Conservation (phyloP, 1,284 basidiomycete species). For the Leccinum fuscescens region DNA sequence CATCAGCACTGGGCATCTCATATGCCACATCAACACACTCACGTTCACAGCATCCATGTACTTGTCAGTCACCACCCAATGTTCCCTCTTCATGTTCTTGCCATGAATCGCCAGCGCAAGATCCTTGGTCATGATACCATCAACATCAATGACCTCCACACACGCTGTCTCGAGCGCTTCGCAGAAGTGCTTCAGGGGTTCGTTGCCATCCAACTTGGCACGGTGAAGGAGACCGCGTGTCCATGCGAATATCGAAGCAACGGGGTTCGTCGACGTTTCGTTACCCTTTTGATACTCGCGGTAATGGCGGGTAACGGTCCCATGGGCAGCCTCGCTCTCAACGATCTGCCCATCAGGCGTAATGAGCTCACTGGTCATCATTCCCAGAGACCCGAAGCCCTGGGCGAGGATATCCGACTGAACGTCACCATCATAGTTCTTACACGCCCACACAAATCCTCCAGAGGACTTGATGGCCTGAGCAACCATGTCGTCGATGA, state of each 20-base stretch:
- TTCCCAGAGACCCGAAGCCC: conserved; percentile 90
- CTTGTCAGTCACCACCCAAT: conserved; percentile 90
- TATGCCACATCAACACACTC: conserved; percentile 27
- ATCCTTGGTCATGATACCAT: conserved; percentile 96
- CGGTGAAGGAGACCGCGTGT: conserved; percentile 93
- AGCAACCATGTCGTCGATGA: conserved; percentile 94
- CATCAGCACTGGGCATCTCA: conserved; percentile 14
- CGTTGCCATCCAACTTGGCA: conserved; percentile 89
- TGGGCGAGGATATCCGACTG: conserved; percentile 92
- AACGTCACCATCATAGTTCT: conserved; percentile 97
- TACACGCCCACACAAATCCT: conserved; percentile 97
- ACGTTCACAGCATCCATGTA: conserved; percentile 91
- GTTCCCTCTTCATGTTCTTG: conserved; percentile 85
- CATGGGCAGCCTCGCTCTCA: conserved; percentile 95
- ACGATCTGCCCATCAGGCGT: conserved; percentile 93
- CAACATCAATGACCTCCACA: conserved; percentile 88
- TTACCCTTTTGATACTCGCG: conserved; percentile 95
- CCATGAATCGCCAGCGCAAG: conserved; percentile 94
- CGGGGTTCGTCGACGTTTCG: conserved; percentile 96
- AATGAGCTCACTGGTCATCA: conserved; percentile 98
- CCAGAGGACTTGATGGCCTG: conserved; percentile 96
- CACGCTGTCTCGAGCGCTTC: conserved; percentile 83
- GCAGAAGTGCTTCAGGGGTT: conserved; percentile 75
- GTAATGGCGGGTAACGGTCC: conserved; percentile 94
- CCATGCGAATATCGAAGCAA: conserved; percentile 99